Conservation (phyloP, 768 basidiomycete species). For the Suillus spraguei region DNA sequence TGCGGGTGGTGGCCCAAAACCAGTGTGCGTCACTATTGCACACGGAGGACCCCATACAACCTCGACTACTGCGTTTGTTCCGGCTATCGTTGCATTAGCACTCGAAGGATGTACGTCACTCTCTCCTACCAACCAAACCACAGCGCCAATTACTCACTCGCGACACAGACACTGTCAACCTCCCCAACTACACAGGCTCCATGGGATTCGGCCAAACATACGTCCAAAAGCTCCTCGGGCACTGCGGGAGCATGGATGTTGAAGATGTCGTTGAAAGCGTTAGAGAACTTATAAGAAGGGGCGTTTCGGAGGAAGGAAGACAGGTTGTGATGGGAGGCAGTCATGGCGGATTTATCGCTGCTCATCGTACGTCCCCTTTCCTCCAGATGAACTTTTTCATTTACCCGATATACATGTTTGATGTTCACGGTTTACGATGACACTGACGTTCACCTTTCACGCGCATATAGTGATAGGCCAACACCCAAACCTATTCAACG, state of each 20-base stretch:
- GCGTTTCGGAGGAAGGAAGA: constrained; percentile 52
- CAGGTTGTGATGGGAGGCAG: constrained; percentile 65
- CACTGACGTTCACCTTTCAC: background rate
- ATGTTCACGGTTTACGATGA: background rate
- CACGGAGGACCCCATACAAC: constrained; percentile 69
- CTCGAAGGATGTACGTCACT: constrained; percentile 61
- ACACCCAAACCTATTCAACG: constrained; percentile 62
- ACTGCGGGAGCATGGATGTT: constrained; percentile 67
- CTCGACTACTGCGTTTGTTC: constrained; percentile 48
- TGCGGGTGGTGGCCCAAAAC: constrained; percentile 20
- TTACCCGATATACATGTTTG: background rate
- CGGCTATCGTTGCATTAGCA: constrained; percentile 46
- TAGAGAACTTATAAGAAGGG: constrained; percentile 49
- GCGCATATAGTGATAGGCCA: constrained; percentile 56
- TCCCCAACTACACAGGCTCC: constrained; percentile 71
- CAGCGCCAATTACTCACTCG: background rate
- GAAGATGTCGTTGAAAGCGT: constrained; percentile 61
- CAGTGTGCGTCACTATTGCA: constrained; percentile 53
- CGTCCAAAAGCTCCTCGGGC: constrained; percentile 55
- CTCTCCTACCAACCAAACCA: background rate
- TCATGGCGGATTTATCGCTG: constrained; percentile 68
- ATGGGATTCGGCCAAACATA: constrained; percentile 63
- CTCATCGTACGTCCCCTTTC: constrained; percentile 41
- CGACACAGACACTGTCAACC: constrained; percentile 53
- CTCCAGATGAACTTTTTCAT: background rate